A percentile compares a stretch with the other conserved stretches of the same genome.
Conservation (phyloP, 345 rosid genomes). For the Hypericum androsaemum region DNA sequence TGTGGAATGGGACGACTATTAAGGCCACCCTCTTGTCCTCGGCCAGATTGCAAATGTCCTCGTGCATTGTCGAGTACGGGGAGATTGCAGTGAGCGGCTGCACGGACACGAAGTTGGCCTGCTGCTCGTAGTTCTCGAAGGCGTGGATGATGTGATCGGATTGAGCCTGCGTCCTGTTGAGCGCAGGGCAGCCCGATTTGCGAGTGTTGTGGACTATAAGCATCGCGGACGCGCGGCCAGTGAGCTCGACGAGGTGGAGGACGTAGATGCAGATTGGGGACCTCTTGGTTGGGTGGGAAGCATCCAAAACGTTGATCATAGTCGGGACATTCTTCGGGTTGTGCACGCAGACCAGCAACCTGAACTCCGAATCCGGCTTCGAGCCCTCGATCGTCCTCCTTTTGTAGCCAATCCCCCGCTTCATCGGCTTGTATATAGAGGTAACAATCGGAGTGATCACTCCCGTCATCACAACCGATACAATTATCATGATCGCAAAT, state of each 20-base stretch:
- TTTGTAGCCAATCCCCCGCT: conserved; percentile 56
- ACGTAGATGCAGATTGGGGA: conserved; percentile 71
- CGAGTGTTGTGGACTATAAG: conserved; percentile 75
- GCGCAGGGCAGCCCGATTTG: conserved; percentile 56
- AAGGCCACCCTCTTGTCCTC: conserved; percentile 79
- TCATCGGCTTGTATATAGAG: conserved; percentile 47
- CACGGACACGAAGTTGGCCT: conserved; percentile 40
- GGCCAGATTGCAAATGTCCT: conserved; percentile 74
- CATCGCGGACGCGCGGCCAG: conserved; percentile 94
- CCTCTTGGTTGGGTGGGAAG: conserved; percentile 64
- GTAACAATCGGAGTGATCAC: conserved; percentile 60
- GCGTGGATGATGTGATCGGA: conserved; percentile 88
- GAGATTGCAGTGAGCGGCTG: conserved; percentile 89
- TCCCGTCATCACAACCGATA: conserved; percentile 65
- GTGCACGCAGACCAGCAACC: conserved; percentile 61
- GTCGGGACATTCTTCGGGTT: conserved; percentile 89
- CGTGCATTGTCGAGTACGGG: conserved; percentile 93
- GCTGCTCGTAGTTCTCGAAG: conserved; percentile 76
- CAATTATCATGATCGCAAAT: conserved; percentile 72
- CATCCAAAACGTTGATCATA: conserved; percentile 76
- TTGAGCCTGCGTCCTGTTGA: conserved; percentile 84
- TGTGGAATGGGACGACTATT: conserved; percentile 81
- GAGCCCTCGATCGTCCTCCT: conserved; percentile 54
- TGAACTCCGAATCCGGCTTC: conserved; percentile 58
- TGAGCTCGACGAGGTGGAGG: conserved; percentile 90